Percentiles rank a stretch among this genome's conserved stretches.
These are phyloP conservation scores for Ceriops zippeliana DNA, from an alignment of 345 rosid genomes.

Conservation along the genomic window DNA sequence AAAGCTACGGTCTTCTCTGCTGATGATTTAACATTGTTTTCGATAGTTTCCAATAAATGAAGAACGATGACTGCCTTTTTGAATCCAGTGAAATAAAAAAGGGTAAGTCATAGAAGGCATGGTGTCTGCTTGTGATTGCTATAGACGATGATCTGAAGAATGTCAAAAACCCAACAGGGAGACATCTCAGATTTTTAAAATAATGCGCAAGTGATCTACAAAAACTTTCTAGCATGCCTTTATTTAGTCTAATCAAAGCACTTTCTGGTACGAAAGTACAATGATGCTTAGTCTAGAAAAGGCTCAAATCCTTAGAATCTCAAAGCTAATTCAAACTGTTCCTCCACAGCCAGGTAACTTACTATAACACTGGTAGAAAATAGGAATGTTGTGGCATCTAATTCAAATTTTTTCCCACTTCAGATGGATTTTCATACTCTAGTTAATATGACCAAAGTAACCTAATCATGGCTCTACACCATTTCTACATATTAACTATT, in stretches of 20 bases:
- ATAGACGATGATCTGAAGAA: not conserved
- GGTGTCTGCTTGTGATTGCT: not conserved
- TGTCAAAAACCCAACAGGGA: not conserved
- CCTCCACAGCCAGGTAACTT: not conserved
- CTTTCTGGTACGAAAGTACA: too few relatives aligned
- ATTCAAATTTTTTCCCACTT: not conserved
- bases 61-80: not conserved
- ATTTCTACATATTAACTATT: not conserved
- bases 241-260: too few relatives aligned
- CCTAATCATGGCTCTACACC: not conserved
- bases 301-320: not conserved
- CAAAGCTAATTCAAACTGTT: not conserved
- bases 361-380: not conserved
- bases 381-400: not conserved
- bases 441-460: not conserved
- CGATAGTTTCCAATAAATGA: not conserved
- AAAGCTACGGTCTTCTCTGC: not conserved
- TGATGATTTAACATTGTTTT: not conserved
- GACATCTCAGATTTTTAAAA: not conserved
- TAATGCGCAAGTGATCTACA: not conserved
- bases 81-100: not conserved
- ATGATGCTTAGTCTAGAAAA: too few relatives aligned
- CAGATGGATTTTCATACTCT: not conserved
- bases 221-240: not conserved
- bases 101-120: not conserved